Evolutionary conservation across 2,329 filamentous ascomycete species (phyloP), one percentile per base, ranked within the genome.

Genomic region (Alternaria viburni): DNA sequence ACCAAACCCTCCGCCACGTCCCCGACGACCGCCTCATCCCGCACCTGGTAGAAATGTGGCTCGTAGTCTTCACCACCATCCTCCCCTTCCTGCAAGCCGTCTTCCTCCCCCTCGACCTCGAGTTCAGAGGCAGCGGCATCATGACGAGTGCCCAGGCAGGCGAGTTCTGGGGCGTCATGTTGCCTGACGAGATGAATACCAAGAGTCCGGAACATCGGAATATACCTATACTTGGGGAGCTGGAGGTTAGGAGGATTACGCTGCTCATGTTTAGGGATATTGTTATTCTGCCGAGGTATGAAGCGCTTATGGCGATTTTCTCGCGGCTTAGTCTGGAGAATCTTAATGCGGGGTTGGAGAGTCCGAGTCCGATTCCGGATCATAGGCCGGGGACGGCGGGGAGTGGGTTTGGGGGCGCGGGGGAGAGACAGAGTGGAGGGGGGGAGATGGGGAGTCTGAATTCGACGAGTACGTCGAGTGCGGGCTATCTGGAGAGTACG

Each of bases 1-100:
- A 97, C 70, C 91, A 94, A 68, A 94, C 92, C 0, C 83, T 98
- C 17, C 88, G 90, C 54, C 88, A 88, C 49, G 89, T 93, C 1
- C 86, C 93, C 0, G 95, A 98, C 74, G 94, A 97, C 64, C 88
- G 91, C 32, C 87, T 98, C n/a, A 93, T 98, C 21, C 92, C 93
- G 0, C 89, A 93, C 59, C 85, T 99, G 1, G 95, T 97, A 3
- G 93, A 97, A 76, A 89, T 97, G 75, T 99, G 96, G 96, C 88
- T 96, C 62, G 90, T 96, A 50, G 94, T 96, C 0, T 97, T 97
- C 74, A 95, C 93, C 3, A 91, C 88, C 7, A 92, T 98, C 41
- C 82, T 98, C 6, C 96, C 96, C 0, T 98, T 97, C 75, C 90
- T 99, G 72, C 95, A 98, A 82, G 93, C 95, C 1, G 94, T 97